phyloP scores from a whole-genome alignment of 1,284 basidiomycete species.

The Lentinus polychrous region DNA sequence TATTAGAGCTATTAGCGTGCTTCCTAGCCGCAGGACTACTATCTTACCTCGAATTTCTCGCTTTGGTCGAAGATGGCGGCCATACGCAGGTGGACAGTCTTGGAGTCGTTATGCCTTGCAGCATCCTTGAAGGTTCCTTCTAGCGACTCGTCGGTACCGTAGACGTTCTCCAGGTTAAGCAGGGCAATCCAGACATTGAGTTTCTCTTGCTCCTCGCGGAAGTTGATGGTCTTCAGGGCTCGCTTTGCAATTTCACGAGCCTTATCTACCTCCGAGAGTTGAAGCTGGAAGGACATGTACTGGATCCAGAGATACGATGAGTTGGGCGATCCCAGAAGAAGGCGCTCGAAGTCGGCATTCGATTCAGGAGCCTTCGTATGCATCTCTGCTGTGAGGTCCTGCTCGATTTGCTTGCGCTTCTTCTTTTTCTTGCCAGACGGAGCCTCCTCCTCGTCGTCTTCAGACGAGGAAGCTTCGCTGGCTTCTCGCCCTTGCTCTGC shows the following conservation, averaged over 20 bases:
- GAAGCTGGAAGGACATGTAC: slow-evolving; percentile 98
- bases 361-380: slow-evolving; percentile 85
- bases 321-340: slow-evolving; percentile 93
- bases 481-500: slow-evolving; percentile 30
- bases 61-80: slow-evolving; percentile 82
- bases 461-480: slow-evolving; percentile 32
- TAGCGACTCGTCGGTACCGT: slow-evolving; percentile 79
- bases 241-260: slow-evolving; percentile 84
- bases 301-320: slow-evolving; percentile 99
- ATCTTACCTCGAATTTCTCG: slow-evolving; percentile 70
- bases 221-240: slow-evolving; percentile 85
- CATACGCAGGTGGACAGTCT: slow-evolving; percentile 82
- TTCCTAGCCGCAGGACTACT: neutral
- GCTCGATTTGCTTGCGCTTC: slow-evolving; percentile 64
- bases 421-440: slow-evolving; percentile 56
- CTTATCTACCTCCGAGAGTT: slow-evolving; percentile 92
- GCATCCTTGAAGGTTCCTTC: slow-evolving; percentile 88
- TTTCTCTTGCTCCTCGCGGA: slow-evolving; percentile 95
- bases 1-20: slow-evolving; percentile 24
- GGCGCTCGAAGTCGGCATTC: slow-evolving; percentile 89
- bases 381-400: slow-evolving; percentile 82
- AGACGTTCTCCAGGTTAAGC: slow-evolving; percentile 92
- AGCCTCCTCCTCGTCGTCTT: slow-evolving; percentile 43
- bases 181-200: slow-evolving; percentile 98
- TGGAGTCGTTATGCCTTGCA: slow-evolving; percentile 84